Base-by-base conservation (phyloP, 2,329 filamentous ascomycete genomes). In the Corinectria fuckeliana region DNA sequence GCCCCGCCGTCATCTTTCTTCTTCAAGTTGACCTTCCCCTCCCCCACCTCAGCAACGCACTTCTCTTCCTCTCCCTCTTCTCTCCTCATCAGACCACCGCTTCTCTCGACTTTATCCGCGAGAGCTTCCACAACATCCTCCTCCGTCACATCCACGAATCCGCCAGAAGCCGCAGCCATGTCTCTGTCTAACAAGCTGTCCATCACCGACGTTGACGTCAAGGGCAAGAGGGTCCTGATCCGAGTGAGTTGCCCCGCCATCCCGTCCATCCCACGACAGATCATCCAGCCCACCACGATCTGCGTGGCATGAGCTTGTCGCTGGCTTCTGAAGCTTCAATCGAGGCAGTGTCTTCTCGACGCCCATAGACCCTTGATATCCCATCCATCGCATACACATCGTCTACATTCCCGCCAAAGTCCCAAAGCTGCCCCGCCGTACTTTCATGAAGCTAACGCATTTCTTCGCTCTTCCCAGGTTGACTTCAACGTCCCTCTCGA, bases 401-500 rank as follows among this genome's bases (percentile, higher is more conserved):
- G 9, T 32, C 30, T 25, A 13, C 39, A n/a, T n/a, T n/a, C 28
- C 16, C 26, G 41, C 36, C 20, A 26, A 10, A 13, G 5, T 26
- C 20, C 11, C 21, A 30, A n/a, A 44, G 18, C 23, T 39, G 38
- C 21, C 26, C 21, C 48, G 21, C 21, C 23, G 9, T 20, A 44
- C 48, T 36, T 16, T 50, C 14, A 18, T 20, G 14, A 38, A 28
- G 49, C 41, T 71, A 67, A 73, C 55, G 28, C 21, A 38, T 48
- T 57, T 52, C 13, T n/a, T 20, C 21, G 47, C 49, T 16, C 39
- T 10, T 30, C 53, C 50, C 73, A 97, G 93, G 94, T 99, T 78
- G 95, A 99, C 87, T 99, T 99, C 89, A 99, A 99, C 81, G 96
- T 99, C 58, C 95, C 95, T 66, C 92, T 99, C 75, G 93, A 99